Conservation (phyloP, 2,329 filamentous ascomycete genomes). For the Xylariaceae sp. region DNA sequence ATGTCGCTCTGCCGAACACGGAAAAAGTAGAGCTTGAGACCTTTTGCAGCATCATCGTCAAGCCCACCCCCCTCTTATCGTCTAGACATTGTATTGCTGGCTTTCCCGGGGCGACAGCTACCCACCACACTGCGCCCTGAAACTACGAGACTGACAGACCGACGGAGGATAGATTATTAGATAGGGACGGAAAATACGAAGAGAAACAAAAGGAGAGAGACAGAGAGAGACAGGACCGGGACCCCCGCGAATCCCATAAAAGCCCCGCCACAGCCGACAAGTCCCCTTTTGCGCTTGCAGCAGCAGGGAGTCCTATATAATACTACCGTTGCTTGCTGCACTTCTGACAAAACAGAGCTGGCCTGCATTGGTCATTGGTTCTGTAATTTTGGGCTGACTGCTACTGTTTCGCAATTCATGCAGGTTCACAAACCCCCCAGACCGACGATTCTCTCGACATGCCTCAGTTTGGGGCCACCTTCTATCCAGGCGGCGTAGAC, state of each 20-base stretch:
- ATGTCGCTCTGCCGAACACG: slow-evolving; percentile 11
- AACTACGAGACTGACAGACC: not conserved
- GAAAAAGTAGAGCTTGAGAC: slow-evolving; percentile 9
- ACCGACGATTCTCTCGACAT: slow-evolving; percentile 47
- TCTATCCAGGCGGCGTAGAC: slow-evolving; percentile 63
- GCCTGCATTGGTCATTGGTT: slow-evolving; percentile 32
- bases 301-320: slow-evolving; percentile 6
- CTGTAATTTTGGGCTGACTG: slow-evolving; percentile 34
- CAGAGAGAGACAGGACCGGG: slow-evolving; percentile 6
- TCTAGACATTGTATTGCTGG: not conserved
- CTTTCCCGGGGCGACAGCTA: too few species aligned
- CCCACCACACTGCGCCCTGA: not conserved
- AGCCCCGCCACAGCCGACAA: slow-evolving; percentile 23
- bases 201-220: not conserved
- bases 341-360: slow-evolving; percentile 13
- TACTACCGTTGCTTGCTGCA: slow-evolving; percentile 18
- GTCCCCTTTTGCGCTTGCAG: slow-evolving; percentile 16
- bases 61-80: not conserved
- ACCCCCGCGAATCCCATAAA: slow-evolving; percentile 8
- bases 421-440: slow-evolving; percentile 40
- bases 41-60: slow-evolving; percentile 8
- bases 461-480: slow-evolving; percentile 60
- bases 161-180: not conserved
- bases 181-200: not conserved
- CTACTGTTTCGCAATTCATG: slow-evolving; percentile 37